Conservation (phyloP, 371 early-diverging fungal genomes). For the Synchytrium microbalum region DNA sequence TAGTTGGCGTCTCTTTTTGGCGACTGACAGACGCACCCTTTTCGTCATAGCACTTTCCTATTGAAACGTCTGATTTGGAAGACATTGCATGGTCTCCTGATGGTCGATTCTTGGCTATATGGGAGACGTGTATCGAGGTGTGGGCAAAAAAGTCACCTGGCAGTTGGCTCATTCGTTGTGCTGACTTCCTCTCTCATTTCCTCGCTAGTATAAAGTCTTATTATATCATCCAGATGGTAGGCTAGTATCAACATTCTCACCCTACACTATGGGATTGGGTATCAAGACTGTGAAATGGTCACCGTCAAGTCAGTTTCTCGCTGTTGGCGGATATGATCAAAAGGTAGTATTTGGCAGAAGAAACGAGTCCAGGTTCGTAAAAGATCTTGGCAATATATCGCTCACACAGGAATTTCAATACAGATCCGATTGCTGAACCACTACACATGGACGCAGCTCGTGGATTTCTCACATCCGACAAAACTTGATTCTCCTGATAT, state of each 20-base stretch:
- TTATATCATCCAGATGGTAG: slow-evolving; percentile 65
- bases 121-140: slow-evolving; percentile 51
- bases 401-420: background rate
- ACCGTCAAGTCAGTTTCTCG: slow-evolving; percentile 63
- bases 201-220: slow-evolving; percentile 48
- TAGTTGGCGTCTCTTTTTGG: slow-evolving; percentile 10
- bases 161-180: too few relatives aligned
- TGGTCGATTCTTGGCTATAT: slow-evolving; percentile 62
- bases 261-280: slow-evolving; percentile 60
- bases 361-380: background rate
- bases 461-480: slow-evolving; percentile 38
- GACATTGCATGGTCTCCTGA: slow-evolving; percentile 79
- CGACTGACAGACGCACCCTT: background rate
- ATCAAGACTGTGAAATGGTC: slow-evolving; percentile 65
- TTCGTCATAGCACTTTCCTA: slow-evolving; percentile 43
- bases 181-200: slow-evolving; percentile 4
- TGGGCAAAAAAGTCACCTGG: background rate
- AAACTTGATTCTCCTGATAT: slow-evolving; percentile 24
- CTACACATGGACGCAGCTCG: slow-evolving; percentile 43
- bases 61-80: slow-evolving; percentile 59
- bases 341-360: slow-evolving; percentile 36
- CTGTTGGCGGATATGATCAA: slow-evolving; percentile 71
- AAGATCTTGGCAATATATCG: background rate
- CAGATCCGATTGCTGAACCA: slow-evolving; percentile 35
- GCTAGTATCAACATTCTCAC: slow-evolving; percentile 38